Evolutionary conservation across 1,284 basidiomycete species (phyloP).

Genomic region (Puccinia novopanici): DNA sequence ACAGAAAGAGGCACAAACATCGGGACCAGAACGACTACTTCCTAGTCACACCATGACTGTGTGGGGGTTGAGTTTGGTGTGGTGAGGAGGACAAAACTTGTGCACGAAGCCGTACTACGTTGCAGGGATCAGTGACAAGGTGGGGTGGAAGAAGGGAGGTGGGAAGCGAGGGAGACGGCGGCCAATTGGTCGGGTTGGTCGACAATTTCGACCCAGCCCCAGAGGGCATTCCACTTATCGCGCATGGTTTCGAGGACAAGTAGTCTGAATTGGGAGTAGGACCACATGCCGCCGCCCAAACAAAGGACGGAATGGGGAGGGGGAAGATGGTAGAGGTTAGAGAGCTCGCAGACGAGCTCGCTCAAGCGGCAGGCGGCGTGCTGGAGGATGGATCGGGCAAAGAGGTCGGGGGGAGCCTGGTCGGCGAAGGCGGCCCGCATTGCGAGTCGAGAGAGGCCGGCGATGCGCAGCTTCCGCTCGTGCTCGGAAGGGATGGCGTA

Average conservation of each 20-base stretch:
- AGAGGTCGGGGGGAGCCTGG: conserved; percentile 9
- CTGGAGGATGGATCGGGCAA: conserved; percentile 12
- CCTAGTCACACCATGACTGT: too few relatives aligned
- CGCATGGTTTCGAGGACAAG: conserved; percentile 1
- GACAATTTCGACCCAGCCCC: conserved; percentile 44
- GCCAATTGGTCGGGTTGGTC: conserved; percentile 40
- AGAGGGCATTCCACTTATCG: conserved; percentile 6
- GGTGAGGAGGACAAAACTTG: too few relatives aligned
- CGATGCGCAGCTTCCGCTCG: conserved; percentile 26
- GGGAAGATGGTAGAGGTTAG: not conserved
- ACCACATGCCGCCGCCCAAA: conserved; percentile 47
- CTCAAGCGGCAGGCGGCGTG: not conserved
- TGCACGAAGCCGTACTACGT: not conserved
- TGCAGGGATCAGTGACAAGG: not conserved
- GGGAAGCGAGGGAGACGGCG: conserved; percentile 4
- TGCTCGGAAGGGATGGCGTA: conserved; percentile 32
- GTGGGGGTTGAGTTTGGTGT: too few relatives aligned
- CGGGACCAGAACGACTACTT: too few relatives aligned
- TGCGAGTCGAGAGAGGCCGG: conserved; percentile 20
- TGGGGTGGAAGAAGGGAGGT: not conserved
- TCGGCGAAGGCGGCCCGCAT: conserved; percentile 20
- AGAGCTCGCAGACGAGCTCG: conserved; percentile 1
- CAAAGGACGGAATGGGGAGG: conserved; percentile 6
- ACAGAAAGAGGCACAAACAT: too few relatives aligned
- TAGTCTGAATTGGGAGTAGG: conserved; percentile 4